phyloP scores from a whole-genome alignment of 768 basidiomycete genomes.

The Trametes sanguinea region DNA sequence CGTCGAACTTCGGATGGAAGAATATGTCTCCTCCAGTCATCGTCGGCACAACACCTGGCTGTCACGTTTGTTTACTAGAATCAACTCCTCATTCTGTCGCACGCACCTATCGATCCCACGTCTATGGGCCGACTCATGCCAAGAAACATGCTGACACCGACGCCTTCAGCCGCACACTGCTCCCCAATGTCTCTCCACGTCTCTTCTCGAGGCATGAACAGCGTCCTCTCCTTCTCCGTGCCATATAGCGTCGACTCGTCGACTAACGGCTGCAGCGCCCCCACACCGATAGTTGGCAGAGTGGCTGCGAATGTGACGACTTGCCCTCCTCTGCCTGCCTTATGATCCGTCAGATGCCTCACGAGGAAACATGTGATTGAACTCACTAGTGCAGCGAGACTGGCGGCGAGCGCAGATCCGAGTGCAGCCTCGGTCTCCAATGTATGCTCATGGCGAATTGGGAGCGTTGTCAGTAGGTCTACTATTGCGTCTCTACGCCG shows the following conservation, averaged over 20 bases:
- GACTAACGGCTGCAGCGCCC: slow-evolving; percentile 57
- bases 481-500: slow-evolving; percentile 58
- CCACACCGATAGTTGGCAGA: slow-evolving; percentile 70
- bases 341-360: slow-evolving; percentile 23
- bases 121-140: slow-evolving; percentile 81
- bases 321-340: slow-evolving; percentile 77
- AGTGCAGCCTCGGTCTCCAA: slow-evolving; percentile 61
- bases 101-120: slow-evolving; percentile 79
- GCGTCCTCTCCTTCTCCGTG: slow-evolving; percentile 80
- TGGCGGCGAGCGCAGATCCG: slow-evolving; percentile 74
- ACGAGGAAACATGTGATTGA: neutral
- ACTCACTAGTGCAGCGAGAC: slow-evolving; percentile 56
- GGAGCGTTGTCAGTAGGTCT: slow-evolving; percentile 63
- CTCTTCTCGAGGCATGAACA: slow-evolving; percentile 79
- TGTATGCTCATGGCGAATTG: slow-evolving; percentile 57
- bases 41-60: slow-evolving; percentile 60
- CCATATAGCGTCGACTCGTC: slow-evolving; percentile 73
- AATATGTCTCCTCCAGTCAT: slow-evolving; percentile 89
- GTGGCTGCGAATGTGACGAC: slow-evolving; percentile 70
- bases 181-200: slow-evolving; percentile 84
- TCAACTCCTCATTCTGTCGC: neutral
- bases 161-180: slow-evolving; percentile 85
- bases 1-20: slow-evolving; percentile 89
- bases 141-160: slow-evolving; percentile 89
- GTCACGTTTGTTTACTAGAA: slow-evolving; percentile 6